Conservation (phyloP, 345 rosid species). For the Salix caprea region DNA sequence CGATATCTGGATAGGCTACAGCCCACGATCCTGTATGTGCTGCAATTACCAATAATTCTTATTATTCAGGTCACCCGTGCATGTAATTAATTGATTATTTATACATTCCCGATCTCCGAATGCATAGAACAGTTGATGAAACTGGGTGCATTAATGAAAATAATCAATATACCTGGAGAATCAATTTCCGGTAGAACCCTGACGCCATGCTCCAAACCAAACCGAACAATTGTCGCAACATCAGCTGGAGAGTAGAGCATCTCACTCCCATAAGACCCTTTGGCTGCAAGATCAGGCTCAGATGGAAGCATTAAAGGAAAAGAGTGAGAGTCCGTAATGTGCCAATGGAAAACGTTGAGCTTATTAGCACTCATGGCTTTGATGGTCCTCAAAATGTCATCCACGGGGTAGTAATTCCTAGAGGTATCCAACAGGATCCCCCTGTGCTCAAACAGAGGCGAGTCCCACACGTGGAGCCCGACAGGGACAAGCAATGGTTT, state of each 20-base stretch:
- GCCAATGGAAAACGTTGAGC: constrained; percentile 92
- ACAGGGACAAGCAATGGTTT: too few relatives aligned
- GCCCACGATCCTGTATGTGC: constrained; percentile 91
- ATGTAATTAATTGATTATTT: too few relatives aligned
- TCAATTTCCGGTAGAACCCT: constrained; percentile 80
- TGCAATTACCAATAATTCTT: constrained; percentile 8
- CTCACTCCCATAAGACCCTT: constrained; percentile 61
- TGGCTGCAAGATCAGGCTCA: constrained; percentile 64
- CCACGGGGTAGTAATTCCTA: constrained; percentile 66
- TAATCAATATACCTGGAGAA: constrained; percentile 51
- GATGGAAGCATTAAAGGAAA: constrained; percentile 75
- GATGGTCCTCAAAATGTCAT: constrained; percentile 62
- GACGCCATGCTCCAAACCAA: constrained; percentile 75
- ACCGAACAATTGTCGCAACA: constrained; percentile 48
- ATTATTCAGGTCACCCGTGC: not conserved
- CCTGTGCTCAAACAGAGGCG: constrained; percentile 64
- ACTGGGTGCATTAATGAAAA: too few relatives aligned
- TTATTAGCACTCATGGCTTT: constrained; percentile 71
- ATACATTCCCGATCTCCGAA: too few relatives aligned
- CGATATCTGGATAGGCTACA: constrained; percentile 70
- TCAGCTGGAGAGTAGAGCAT: constrained; percentile 61
- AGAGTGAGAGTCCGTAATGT: constrained; percentile 76
- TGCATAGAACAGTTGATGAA: too few relatives aligned
- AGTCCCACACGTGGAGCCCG: constrained; percentile 48
- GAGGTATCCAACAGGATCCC: constrained; percentile 79